Evolutionary conservation across 202 grass and related monocot genomes (phyloP).

Genomic region (Brachypodium distachyon): DNA sequence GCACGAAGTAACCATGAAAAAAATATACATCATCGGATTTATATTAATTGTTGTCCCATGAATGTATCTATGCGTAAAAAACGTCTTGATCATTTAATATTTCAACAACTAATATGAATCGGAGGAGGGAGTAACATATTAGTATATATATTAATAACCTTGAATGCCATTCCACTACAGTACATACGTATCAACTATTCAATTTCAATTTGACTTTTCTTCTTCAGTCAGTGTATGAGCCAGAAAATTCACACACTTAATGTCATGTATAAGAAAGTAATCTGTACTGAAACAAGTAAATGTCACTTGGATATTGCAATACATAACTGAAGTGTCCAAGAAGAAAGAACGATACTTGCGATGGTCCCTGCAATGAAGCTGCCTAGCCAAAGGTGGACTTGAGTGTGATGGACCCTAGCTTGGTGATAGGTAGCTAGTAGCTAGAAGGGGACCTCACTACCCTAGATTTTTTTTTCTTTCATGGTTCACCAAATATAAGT

Average conservation of each 20-base stretch:
- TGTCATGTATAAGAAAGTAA: too few relatives aligned
- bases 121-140: too few relatives aligned
- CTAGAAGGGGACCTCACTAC: constrained; percentile 16
- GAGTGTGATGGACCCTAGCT: not conserved
- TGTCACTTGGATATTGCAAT: not conserved
- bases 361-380: constrained; percentile 4
- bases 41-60: too few relatives aligned
- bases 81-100: too few relatives aligned
- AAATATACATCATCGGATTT: too few relatives aligned
- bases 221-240: too few relatives aligned
- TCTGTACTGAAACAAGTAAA: too few relatives aligned
- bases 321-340: not conserved
- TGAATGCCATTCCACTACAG: too few relatives aligned
- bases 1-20: not conserved
- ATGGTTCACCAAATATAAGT: not conserved
- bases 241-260: not conserved
- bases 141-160: not conserved
- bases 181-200: too few relatives aligned
- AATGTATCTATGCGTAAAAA: too few relatives aligned
- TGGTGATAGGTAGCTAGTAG: constrained; percentile 15
- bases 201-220: too few relatives aligned
- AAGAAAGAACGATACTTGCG: constrained; percentile 3
- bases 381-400: not conserved
- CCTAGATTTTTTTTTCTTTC: not conserved
- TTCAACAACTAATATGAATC: too few relatives aligned